Conservation (phyloP, 306 rosid species). For the Mimosa pudica region DNA sequence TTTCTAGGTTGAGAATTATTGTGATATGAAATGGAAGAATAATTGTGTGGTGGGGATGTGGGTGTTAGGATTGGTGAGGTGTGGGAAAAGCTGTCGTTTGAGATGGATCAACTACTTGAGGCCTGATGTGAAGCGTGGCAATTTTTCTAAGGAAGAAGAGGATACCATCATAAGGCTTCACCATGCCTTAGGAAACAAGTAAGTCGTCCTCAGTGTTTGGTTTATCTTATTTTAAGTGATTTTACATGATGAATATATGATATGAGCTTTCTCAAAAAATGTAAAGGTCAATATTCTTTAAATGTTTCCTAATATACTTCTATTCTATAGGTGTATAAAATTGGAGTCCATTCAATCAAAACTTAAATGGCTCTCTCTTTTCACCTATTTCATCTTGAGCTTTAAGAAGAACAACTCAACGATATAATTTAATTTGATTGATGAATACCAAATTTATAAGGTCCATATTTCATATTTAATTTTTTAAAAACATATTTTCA, state of each 20-base stretch:
- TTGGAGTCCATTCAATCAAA: neutral
- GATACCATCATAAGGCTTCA: conserved; percentile 67
- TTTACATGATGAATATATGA: no score
- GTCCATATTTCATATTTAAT: no score
- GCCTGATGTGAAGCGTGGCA: conserved; percentile 91
- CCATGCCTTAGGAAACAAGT: conserved; percentile 78
- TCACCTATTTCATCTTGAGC: neutral
- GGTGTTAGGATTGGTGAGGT: conserved; percentile 67
- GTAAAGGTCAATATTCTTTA: no score
- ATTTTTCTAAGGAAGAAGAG: conserved; percentile 75
- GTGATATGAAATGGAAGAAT: neutral
- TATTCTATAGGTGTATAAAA: no score
- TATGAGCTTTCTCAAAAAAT: no score
- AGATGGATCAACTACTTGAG: conserved; percentile 98
- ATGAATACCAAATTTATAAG: no score
- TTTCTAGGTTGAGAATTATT: neutral
- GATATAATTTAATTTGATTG: no score
- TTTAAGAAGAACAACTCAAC: neutral
- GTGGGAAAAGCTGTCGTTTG: conserved; percentile 96
- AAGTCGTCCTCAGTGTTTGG: neutral
- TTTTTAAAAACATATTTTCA: no score
- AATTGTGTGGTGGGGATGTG: neutral
- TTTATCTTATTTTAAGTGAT: no score
- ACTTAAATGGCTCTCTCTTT: neutral
- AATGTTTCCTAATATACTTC: no score